Base-by-base conservation (phyloP, 805 yeast species). In the Kodamaea lidongshanica region DNA sequence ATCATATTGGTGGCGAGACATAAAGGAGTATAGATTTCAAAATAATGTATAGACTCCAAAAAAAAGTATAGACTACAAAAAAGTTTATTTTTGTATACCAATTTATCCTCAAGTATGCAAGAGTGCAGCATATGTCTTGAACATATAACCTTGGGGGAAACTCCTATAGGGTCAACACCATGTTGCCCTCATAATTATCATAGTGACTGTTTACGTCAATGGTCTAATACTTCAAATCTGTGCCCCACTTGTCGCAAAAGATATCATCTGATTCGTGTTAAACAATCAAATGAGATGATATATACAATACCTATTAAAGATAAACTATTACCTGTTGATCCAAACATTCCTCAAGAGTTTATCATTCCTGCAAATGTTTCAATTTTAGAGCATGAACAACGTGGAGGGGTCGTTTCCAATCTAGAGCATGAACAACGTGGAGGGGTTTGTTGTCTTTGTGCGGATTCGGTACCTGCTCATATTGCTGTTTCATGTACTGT, bases 1-100 rank as follows among this genome's bases (percentile, higher is more conserved):
- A 50, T 88, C 96, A 29, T 78, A 75, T 55, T 87, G 95, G 54
- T 87, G 95, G 32, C 92, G 77, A 3, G 95, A 84, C 96, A 87
- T 86, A 14, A n/a, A 16, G 13, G 7, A n/a, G 18, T n/a, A n/a
- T n/a, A n/a, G n/a, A n/a, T n/a, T n/a, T n/a, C n/a, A n/a, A n/a
- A n/a, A n/a, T n/a, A n/a, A n/a, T n/a, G n/a, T n/a, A n/a, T n/a
- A n/a, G n/a, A n/a, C n/a, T n/a, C n/a, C n/a, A n/a, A n/a, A n/a
- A n/a, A n/a, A n/a, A n/a, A n/a, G n/a, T n/a, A n/a, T n/a, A n/a
- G n/a, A n/a, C n/a, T n/a, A n/a, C n/a, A n/a, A n/a, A n/a, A n/a
- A n/a, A n/a, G n/a, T n/a, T n/a, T n/a, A n/a, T n/a, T n/a, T n/a
- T n/a, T n/a, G n/a, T n/a, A n/a, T n/a, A n/a, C n/a, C n/a, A n/a